Conservation (phyloP, 495 filamentous ascomycete genomes). For the Hypomontagnella monticulosa region DNA sequence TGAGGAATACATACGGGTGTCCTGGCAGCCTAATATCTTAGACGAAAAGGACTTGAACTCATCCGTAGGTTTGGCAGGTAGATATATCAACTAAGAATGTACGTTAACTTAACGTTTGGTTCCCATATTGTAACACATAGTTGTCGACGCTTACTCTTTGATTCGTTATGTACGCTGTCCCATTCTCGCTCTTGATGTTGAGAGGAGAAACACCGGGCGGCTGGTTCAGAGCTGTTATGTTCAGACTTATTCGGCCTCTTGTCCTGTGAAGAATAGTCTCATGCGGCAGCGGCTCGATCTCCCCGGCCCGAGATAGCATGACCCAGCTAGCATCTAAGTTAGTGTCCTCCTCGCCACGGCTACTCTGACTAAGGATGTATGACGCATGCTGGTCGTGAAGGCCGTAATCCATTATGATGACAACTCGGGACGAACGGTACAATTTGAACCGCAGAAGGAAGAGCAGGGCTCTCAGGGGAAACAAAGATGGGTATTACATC, state of each 20-base stretch:
- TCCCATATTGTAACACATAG: not conserved
- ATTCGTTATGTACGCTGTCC: conserved; percentile 83
- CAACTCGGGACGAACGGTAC: conserved; percentile 6
- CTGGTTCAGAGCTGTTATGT: conserved; percentile 55
- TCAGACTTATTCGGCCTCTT: conserved; percentile 55
- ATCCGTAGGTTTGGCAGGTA: conserved; percentile 74
- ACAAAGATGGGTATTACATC: conserved; percentile 41
- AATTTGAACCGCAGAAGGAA: conserved; percentile 32
- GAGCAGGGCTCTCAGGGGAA: conserved; percentile 41
- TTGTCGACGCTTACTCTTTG: conserved; percentile 70
- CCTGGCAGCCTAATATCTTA: conserved; percentile 84
- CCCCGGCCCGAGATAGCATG: conserved; percentile 60
- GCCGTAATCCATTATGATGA: conserved; percentile 55
- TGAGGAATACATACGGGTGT: conserved; percentile 89
- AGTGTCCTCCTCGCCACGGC: conserved; percentile 50
- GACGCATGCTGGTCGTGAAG: conserved; percentile 58
- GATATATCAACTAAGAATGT: conserved; percentile 78
- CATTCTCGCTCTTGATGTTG: conserved; percentile 57
- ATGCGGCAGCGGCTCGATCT: conserved; percentile 59
- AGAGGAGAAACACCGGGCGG: conserved; percentile 56
- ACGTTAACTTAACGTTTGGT: conserved; percentile 13
- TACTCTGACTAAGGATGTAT: conserved; percentile 47
- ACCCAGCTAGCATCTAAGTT: conserved; percentile 62
- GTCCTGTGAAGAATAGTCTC: conserved; percentile 60
- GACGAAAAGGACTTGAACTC: conserved; percentile 87